These are phyloP conservation scores for Filosporella fistucella DNA, from an alignment of 495 filamentous ascomycete genomes.

Conservation along the genomic window DNA sequence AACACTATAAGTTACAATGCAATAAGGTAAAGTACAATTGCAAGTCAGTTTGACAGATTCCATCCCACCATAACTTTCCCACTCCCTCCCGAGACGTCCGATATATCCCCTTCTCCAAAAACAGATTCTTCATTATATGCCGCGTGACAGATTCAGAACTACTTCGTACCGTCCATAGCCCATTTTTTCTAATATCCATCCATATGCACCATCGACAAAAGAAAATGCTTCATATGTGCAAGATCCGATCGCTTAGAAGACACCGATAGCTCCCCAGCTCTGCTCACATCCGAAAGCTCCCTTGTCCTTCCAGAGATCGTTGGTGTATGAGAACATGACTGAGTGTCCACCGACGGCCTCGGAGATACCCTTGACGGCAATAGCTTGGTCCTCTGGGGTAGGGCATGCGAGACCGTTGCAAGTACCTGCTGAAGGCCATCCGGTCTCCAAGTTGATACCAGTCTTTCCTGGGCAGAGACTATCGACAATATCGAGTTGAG, in stretches of 20 bases:
- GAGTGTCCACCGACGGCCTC: slow-evolving; percentile 46
- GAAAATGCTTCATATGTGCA: neutral
- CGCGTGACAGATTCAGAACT: slow-evolving; percentile 11
- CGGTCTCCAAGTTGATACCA: slow-evolving; percentile 80
- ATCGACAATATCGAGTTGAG: slow-evolving; percentile 63
- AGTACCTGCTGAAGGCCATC: slow-evolving; percentile 74
- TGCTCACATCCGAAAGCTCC: slow-evolving; percentile 73
- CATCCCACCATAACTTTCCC: neutral
- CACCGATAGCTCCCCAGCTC: slow-evolving; percentile 61
- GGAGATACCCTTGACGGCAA: slow-evolving; percentile 64
- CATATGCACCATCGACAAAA: slow-evolving; percentile 3
- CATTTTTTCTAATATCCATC: neutral
- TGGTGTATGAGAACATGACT: slow-evolving; percentile 74
- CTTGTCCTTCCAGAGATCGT: slow-evolving; percentile 78
- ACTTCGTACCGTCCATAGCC: slow-evolving; percentile 14
- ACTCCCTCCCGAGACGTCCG: neutral
- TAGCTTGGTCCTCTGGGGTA: slow-evolving; percentile 58
- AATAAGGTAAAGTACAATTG: slow-evolving; percentile 13
- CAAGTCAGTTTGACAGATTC: too few relatives aligned
- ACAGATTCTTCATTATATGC: slow-evolving; percentile 6
- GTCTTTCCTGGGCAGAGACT: slow-evolving; percentile 58
- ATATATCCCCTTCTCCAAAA: neutral
- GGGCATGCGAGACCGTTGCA: slow-evolving; percentile 70
- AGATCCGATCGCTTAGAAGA: slow-evolving; percentile 37
- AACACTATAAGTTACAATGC: slow-evolving; percentile 23